A percentile compares a stretch with the other conserved stretches of the same genome.
These are phyloP conservation scores for Malassezia nana DNA, from an alignment of 1,284 basidiomycete species.

Conservation along the genomic window DNA sequence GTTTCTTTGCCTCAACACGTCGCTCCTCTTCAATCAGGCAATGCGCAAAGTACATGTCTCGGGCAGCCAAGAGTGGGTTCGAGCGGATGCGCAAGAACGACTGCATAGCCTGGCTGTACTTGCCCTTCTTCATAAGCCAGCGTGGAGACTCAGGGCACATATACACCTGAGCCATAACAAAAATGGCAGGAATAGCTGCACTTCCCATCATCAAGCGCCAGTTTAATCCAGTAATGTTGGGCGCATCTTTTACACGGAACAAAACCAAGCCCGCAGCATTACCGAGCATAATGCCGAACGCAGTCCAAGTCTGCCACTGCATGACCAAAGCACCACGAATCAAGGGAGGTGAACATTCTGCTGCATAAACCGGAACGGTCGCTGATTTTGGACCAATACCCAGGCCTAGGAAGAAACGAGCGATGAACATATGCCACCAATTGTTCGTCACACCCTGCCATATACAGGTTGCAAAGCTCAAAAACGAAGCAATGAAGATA, in stretches of 20 bases:
- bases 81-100: conserved; percentile 60
- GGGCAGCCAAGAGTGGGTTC: conserved; percentile 63
- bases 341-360: conserved; percentile 54
- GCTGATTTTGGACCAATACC: conserved; percentile 61
- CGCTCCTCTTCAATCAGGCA: conserved; percentile 53
- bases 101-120: conserved; percentile 54
- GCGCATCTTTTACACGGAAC: conserved; percentile 7
- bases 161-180: conserved; percentile 21
- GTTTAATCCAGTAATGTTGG: not conserved
- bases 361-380: conserved; percentile 52
- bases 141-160: conserved; percentile 35
- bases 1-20: conserved; percentile 52
- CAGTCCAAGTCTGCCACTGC: conserved; percentile 64
- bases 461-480: conserved; percentile 59
- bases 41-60: conserved; percentile 58
- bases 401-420: conserved; percentile 60
- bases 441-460: conserved; percentile 63
- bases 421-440: conserved; percentile 62
- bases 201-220: conserved; percentile 26
- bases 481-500: conserved; percentile 59
- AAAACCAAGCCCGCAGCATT: conserved; percentile 42
- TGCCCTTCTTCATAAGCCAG: conserved; percentile 24
- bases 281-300: conserved; percentile 63
- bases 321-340: conserved; percentile 69
- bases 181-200: conserved; percentile 8